Evolutionary conservation across 305 asterid species (phyloP).

Genomic region (Salvia sclarea): DNA sequence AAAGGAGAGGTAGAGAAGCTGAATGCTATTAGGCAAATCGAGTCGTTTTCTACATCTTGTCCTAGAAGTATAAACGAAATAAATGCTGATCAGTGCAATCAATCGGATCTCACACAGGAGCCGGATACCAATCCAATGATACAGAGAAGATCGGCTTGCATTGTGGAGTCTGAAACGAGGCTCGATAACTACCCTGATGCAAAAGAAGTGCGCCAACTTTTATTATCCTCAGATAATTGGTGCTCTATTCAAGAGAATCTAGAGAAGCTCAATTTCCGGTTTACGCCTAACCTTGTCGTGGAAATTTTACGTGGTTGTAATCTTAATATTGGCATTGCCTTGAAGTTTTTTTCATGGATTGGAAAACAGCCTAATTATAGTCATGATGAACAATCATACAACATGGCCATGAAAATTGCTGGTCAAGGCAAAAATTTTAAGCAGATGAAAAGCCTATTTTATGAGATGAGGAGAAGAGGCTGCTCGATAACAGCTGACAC

Average conservation of each 20-base stretch:
- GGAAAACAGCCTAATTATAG: constrained; percentile 56
- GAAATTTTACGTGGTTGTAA: constrained; percentile 53
- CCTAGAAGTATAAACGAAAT: constrained; percentile 27
- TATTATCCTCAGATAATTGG: constrained; percentile 66
- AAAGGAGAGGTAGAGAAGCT: constrained; percentile 52
- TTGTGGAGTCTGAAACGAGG: constrained; percentile 29
- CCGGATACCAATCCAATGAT: constrained; percentile 30
- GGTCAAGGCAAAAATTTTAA: constrained; percentile 84
- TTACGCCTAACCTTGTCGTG: constrained; percentile 57
- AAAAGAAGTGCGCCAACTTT: constrained; percentile 43
- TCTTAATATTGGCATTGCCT: constrained; percentile 48
- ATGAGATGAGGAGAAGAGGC: constrained; percentile 77
- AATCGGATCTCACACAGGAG: constrained; percentile 25
- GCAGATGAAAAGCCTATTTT: constrained; percentile 69
- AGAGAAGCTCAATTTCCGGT: constrained; percentile 46
- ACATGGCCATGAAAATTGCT: constrained; percentile 74
- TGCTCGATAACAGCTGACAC: constrained; percentile 64
- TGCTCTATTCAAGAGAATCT: constrained; percentile 53
- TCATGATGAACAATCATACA: constrained; percentile 61
- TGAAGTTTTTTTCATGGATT: constrained; percentile 75
- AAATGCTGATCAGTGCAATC: constrained; percentile 28
- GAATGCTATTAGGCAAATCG: constrained; percentile 42
- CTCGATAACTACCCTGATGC: constrained; percentile 31
- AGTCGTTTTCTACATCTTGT: constrained; percentile 29
- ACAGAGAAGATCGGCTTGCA: constrained; percentile 24